Evolutionary conservation across 2,329 filamentous ascomycete species (phyloP), one percentile per base, ranked within the genome.

Genomic region (Colletotrichum spinosum): DNA sequence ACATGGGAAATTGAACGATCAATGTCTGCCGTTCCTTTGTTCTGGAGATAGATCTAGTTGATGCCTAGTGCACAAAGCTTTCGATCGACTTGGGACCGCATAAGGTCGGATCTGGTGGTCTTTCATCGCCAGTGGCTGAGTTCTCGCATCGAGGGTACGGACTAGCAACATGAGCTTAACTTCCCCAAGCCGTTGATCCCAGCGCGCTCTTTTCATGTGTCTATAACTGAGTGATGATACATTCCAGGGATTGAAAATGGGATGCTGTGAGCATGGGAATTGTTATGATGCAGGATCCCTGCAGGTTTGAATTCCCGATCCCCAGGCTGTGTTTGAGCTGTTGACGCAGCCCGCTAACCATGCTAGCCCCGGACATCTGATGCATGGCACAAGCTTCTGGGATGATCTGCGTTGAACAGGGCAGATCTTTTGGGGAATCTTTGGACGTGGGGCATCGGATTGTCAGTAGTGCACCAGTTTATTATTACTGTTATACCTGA

Each of bases 351-450:
- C 25, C 25, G 41, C n/a, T 42, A 10, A 13, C 41, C 41, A n/a
- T 9, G 13, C 44, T 15, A 42, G 58, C 58, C 62, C 58, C 62
- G 38, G 58, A 42, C 25, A 35, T 45, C 25, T 25, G 25, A 25
- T 25, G 25, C 25, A 52, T 65, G 62, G 62, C 62, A 51, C 62
- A 52, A 62, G 62, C 62, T 65, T n/a, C 46, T 48, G 46, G 17
- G 58, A 56, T 38, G 52, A 65, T 65, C 62, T 62, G 62, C 62
- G 62, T 46, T 55, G 42, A 50, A 61, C 51, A 61, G 62, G 57
- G 57, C 35, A 41, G 38, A 60, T 64, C 46, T 42, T 39, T 60
- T 25, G 33, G 62, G 56, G 17, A 37, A 44, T 37, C 44, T 45
- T 39, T 48, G n/a, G n/a, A 53, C 53, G 58, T 61, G 57, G 55